Percentiles rank a stretch among this genome's conserved stretches.
Evolutionary conservation across 2,329 filamentous ascomycete species (phyloP).

Genomic region (Penicillium sp.): DNA sequence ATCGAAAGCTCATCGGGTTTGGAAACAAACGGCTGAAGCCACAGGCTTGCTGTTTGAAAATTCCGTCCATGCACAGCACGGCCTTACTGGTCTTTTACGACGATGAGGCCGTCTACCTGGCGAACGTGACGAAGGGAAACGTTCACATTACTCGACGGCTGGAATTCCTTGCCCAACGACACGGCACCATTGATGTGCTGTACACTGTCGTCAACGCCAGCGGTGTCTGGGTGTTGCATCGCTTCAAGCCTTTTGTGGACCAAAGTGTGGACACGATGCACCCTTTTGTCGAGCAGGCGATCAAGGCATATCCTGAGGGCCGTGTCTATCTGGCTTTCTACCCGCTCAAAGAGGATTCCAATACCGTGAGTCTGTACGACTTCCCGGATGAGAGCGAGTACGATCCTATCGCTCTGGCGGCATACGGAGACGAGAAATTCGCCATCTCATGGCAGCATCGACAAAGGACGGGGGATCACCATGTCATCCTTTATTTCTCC

Average conservation of each 20-base stretch:
- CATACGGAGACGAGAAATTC: slow-evolving; percentile 19
- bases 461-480: slow-evolving; percentile 15
- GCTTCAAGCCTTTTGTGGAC: slow-evolving; percentile 23
- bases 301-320: slow-evolving; percentile 17
- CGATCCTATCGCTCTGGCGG: slow-evolving; percentile 27
- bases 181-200: slow-evolving; percentile 29
- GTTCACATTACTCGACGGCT: slow-evolving; percentile 14
- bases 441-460: slow-evolving; percentile 35
- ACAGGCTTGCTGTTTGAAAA: slow-evolving; percentile 29
- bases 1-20: slow-evolving; percentile 25
- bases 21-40: slow-evolving; percentile 24
- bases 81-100: slow-evolving; percentile 28
- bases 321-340: slow-evolving; percentile 27
- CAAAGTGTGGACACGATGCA: slow-evolving; percentile 18
- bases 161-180: slow-evolving; percentile 18
- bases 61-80: slow-evolving; percentile 13
- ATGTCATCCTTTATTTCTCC: slow-evolving; percentile 28
- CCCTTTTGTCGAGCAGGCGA: slow-evolving; percentile 31
- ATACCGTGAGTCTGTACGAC: slow-evolving; percentile 19
- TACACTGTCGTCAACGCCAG: slow-evolving; percentile 23
- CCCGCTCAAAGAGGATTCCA: slow-evolving; percentile 10
- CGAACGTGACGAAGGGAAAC: slow-evolving; percentile 16
- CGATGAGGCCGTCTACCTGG: slow-evolving; percentile 25
- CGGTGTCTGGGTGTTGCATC: slow-evolving; percentile 30
- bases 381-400: slow-evolving; percentile 27